Base-by-base conservation (phyloP, 495 filamentous ascomycete genomes). In the Penicillium mononematosum region DNA sequence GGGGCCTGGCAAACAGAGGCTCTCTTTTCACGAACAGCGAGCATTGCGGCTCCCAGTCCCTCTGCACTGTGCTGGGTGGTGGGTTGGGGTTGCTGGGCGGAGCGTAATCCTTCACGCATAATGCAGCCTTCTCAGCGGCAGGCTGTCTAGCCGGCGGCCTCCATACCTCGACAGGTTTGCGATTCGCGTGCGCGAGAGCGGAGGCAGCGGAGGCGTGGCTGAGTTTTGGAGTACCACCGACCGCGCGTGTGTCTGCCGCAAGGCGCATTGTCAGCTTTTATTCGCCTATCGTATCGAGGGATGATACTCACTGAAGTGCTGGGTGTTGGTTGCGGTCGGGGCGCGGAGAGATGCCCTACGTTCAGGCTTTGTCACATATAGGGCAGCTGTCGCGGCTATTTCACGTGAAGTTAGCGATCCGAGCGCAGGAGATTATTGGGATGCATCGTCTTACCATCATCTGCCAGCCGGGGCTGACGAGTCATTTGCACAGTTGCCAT, bases 161-260 rank as follows among this genome's bases (percentile, higher is more conserved):
- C 83, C 83, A 87, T 65, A 72, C 63, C 66, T 85, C 81, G 27
- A 81, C 71, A 0, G 83, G 68, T 60, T 82, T 87, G 52, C 81
- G 80, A 62, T 85, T 85, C 25, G 84, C 78, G 78, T 90, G 88
- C 25, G 89, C 89, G 17, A 94, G 75, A 43, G 90, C 91, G 36
- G 87, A 84, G 50, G 83, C 83, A 20, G 89, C 90, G 43, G 89
- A 89, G 31, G 85, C 83, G 52, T 81, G 78, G 47, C 84, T 78
- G 61, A 92, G 78, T 25, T 89, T 89, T 41, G 79, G 67, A 20
- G 88, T 85, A 58, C 76, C 91, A 57, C 88, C 85, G 50, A 82
- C 77, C 19, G 84, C 79, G 59, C 80, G 81, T 56, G 88, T 85
- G 70, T 84, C 87, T 62, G 87, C 76, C 38, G 81, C 82, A 29